These are phyloP conservation scores for Thalassiosira livingstoniorum DNA, from an alignment of 352 stramenopile genomes.

Conservation along the genomic window DNA sequence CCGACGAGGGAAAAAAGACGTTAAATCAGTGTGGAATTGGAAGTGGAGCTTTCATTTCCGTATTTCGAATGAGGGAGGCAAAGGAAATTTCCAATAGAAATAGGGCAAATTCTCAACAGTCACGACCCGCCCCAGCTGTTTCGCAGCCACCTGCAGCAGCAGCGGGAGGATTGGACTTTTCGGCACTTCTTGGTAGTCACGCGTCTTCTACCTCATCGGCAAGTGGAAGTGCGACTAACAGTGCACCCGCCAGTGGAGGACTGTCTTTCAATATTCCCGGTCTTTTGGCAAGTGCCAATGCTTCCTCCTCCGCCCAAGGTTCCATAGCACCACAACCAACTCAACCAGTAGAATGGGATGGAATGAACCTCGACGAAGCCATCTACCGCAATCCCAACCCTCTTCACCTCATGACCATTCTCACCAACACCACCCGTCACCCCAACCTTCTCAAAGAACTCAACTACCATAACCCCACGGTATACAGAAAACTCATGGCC, in stretches of 20 bases:
- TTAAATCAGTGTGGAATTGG: constrained; percentile 50
- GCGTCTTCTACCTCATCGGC: neutral
- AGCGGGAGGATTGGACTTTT: constrained; percentile 53
- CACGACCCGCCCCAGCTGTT: neutral
- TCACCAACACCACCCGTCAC: constrained; percentile 57
- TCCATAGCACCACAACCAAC: constrained; percentile 3
- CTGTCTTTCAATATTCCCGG: constrained; percentile 39
- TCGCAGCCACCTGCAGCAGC: neutral
- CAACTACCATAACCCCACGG: constrained; percentile 77
- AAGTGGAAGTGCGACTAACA: neutral
- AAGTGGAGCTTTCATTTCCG: constrained; percentile 76
- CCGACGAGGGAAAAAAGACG: constrained; percentile 19
- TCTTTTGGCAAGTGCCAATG: constrained; percentile 12
- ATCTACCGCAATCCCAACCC: constrained; percentile 78
- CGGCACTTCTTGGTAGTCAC: constrained; percentile 43
- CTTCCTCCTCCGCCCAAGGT: neutral
- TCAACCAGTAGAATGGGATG: constrained; percentile 68
- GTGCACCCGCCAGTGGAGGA: neutral
- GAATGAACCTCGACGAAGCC: constrained; percentile 83
- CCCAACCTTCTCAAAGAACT: constrained; percentile 83
- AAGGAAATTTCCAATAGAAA: neutral
- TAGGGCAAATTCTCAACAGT: neutral
- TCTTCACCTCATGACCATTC: constrained; percentile 54
- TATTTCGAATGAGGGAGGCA: constrained; percentile 23
- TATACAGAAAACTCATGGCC: constrained; percentile 67